Conservation (phyloP, 2,329 filamentous ascomycete genomes). For the Colletotrichum camelliae region DNA sequence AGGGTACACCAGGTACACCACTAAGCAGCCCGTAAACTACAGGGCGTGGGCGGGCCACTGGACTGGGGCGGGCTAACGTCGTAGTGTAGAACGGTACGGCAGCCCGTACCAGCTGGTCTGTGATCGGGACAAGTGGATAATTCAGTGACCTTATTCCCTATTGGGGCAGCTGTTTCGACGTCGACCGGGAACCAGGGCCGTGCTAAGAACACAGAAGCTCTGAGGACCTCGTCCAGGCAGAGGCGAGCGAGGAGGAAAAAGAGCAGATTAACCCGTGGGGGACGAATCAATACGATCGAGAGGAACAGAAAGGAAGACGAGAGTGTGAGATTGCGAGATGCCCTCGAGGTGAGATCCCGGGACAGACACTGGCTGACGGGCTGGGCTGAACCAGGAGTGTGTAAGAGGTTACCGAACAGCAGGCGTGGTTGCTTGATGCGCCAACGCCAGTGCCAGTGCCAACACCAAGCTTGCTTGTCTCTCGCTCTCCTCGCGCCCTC, state of each 20-base stretch:
- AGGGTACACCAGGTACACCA: not conserved
- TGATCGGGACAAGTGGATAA: not conserved
- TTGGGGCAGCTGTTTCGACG: constrained; percentile 6
- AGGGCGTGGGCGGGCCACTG: not conserved
- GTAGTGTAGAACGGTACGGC: constrained; percentile 1
- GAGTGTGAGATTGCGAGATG: not conserved
- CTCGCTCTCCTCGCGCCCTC: not conserved
- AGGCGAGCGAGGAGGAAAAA: not conserved
- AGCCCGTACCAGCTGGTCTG: not conserved
- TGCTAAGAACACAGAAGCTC: not conserved
- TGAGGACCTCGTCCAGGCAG: not conserved
- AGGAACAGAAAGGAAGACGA: not conserved
- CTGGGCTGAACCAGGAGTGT: not conserved
- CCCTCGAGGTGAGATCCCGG: not conserved
- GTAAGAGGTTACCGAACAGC: not conserved
- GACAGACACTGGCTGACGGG: not conserved
- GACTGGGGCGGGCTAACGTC: not conserved
- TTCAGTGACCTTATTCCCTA: constrained; percentile 6
- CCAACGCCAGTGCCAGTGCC: not conserved
- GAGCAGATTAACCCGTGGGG: not conserved
- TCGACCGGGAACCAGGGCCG: not conserved
- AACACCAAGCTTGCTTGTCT: not conserved
- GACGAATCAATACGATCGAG: not conserved
- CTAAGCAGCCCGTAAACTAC: not conserved
- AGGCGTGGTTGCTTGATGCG: not conserved